Evolutionary conservation across 768 basidiomycete genomes (phyloP).

Genomic region (Lactifluus pinguis): DNA sequence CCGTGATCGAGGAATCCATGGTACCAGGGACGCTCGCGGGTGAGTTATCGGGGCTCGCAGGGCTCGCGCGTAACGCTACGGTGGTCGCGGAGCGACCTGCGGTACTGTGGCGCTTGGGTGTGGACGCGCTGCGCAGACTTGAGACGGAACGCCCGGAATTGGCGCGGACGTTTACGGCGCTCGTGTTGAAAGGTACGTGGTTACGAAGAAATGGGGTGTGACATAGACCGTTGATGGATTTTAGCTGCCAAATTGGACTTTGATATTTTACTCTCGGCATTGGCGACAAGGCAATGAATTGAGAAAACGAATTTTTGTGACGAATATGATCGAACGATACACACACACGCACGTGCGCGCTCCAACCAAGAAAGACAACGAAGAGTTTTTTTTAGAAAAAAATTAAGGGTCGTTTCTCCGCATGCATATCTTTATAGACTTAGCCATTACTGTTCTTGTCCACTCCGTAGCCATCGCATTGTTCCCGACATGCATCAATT

Average conservation of each 20-base stretch:
- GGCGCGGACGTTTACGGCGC: slow-evolving; percentile 53
- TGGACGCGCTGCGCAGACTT: slow-evolving; percentile 46
- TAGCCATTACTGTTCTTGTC: too few relatives aligned
- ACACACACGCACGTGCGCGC: too few relatives aligned
- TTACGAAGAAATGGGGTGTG: not conserved
- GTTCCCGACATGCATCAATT: too few relatives aligned
- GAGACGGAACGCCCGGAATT: slow-evolving; percentile 60
- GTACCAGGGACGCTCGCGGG: slow-evolving; percentile 89
- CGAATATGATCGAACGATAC: not conserved
- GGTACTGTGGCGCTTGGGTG: slow-evolving; percentile 74
- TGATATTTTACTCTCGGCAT: slow-evolving; percentile 49
- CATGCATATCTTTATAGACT: too few relatives aligned
- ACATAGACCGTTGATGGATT: not conserved
- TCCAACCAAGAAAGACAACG: not conserved
- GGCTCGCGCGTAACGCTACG: slow-evolving; percentile 73
- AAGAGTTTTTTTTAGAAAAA: not conserved
- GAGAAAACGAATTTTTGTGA: not conserved
- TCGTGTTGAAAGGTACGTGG: slow-evolving; percentile 64
- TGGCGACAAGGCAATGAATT: slow-evolving; percentile 35
- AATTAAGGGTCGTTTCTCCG: not conserved
- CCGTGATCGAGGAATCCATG: slow-evolving; percentile 80
- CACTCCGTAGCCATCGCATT: too few relatives aligned
- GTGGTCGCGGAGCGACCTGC: slow-evolving; percentile 73
- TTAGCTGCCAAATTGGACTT: slow-evolving; percentile 58
- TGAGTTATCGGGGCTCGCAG: slow-evolving; percentile 78